A percentile compares a stretch with the other conserved stretches of the same genome.
These are phyloP conservation scores for Pisolithus marmoratus DNA, from an alignment of 768 basidiomycete species.

Conservation along the genomic window DNA sequence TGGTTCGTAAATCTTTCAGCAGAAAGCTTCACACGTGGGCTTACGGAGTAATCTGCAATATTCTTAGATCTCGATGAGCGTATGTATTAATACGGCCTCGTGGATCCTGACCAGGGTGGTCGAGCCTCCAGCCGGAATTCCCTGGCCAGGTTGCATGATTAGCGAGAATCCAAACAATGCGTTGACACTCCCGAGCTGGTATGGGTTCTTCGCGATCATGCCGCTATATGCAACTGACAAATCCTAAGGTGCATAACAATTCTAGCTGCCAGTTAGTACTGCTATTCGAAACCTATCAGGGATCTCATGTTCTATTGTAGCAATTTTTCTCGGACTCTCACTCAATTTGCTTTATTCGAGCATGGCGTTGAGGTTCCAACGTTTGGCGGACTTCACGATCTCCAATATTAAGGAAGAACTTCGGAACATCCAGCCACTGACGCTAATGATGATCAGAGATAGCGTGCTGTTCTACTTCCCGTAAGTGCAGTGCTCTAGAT, in stretches of 20 bases:
- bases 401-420: not conserved
- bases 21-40: too few relatives aligned
- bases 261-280: conserved; percentile 13
- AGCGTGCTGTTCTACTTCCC: not conserved
- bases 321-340: not conserved
- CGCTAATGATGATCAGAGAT: not conserved
- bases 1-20: conserved; percentile 6
- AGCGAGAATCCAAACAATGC: conserved; percentile 6
- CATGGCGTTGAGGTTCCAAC: not conserved
- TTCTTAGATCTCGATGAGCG: conserved; percentile 13
- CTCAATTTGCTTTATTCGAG: not conserved
- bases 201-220: not conserved
- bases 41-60: too few relatives aligned
- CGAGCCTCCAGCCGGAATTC: conserved; percentile 11
- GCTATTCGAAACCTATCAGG: not conserved
- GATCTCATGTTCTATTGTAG: not conserved
- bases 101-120: conserved; percentile 7
- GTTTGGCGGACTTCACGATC: not conserved
- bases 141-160: conserved; percentile 12
- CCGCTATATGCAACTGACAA: conserved; percentile 1
- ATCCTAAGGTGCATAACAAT: conserved; percentile 11
- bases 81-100: conserved; percentile 11
- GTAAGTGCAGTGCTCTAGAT: not conserved
- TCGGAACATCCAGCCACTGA: not conserved
- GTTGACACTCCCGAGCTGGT: conserved; percentile 20